Base-by-base conservation (phyloP, 179 eudicot species). In the Drosera spatulata region DNA sequence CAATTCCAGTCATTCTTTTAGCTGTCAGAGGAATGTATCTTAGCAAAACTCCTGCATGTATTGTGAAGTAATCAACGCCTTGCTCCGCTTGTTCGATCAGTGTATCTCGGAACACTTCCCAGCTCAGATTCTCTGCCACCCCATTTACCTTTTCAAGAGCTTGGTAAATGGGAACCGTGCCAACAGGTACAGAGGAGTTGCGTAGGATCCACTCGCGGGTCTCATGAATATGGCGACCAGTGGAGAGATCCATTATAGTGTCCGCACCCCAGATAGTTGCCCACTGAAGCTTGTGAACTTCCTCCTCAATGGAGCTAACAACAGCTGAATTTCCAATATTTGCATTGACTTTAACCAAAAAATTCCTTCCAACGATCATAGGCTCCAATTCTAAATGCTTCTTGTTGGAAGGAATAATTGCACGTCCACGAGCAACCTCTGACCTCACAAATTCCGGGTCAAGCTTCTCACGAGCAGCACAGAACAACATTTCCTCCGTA, bases 221-320 rank as follows among this genome's bases (percentile, higher is more conserved):
- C 74, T 93, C 99, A 10, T 93, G 99, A 66, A 93, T 93, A 75
- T 93, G 99, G n/a, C 90, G 93, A 37, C 99, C 99, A 0, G 99
- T 93, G 5, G 96, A 93, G 45, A 93, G 89, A 68, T 93, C 99
- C 99, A 93, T 93, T 60, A 86, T 79, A 22, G 99, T 93, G 75
- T 93, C 99, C 1, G 96, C 99, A 50, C 99, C 99, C 99, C 99
- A 93, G 93, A 93, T 89, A 41, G 99, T 93, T 59, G 99, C 99
- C 99, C 99, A 93, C 55, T 93, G 99, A 69, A 89, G 99, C 65
- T 93, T 93, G 73, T 89, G 95, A 61, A 93, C 99, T 79, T 93
- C 99, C 79, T 93, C 96, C 71, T 93, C 99, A 8, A 93, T 93
- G 58, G 99, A 93, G 71, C 99, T 93, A 55, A 86, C 85, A 42